phyloP scores from a whole-genome alignment of 2,329 filamentous ascomycete species.

The Pleurostoma richardsiae region DNA sequence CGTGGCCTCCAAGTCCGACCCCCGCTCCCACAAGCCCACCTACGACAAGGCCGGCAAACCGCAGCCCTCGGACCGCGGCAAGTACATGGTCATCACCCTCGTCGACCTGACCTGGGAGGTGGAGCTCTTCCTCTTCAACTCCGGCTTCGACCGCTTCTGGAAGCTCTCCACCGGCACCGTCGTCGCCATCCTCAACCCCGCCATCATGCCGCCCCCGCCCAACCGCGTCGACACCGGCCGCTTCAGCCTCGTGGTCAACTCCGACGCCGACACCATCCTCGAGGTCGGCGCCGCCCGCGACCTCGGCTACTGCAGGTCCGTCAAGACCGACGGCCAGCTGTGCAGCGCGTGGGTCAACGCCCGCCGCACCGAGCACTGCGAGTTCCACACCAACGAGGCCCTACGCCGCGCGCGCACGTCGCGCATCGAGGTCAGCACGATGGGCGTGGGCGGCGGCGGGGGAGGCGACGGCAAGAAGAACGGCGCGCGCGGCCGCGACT shows the following conservation, averaged over 20 bases:
- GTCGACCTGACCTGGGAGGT: constrained; percentile 88
- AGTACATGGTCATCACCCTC: constrained; percentile 89
- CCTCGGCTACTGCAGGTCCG: constrained; percentile 79
- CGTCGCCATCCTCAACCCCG: constrained; percentile 86
- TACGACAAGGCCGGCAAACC: constrained; percentile 36
- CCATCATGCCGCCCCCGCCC: constrained; percentile 79
- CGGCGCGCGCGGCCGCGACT: constrained; percentile 9
- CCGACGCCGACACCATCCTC: constrained; percentile 81
- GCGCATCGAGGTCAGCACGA: constrained; percentile 76
- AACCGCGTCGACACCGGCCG: constrained; percentile 71
- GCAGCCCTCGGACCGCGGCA: constrained; percentile 57
- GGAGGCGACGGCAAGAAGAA: constrained; percentile 25
- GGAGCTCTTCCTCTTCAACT: constrained; percentile 87
- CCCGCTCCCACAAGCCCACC: constrained; percentile 53
- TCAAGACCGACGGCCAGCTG: constrained; percentile 76
- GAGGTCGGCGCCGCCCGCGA: constrained; percentile 84
- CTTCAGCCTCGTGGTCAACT: constrained; percentile 82
- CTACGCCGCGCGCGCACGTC: constrained; percentile 61
- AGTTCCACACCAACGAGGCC: constrained; percentile 83
- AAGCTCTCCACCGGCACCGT: constrained; percentile 89
- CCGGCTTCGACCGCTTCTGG: constrained; percentile 89
- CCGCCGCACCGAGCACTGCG: constrained; percentile 84
- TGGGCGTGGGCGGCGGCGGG: constrained; percentile 44
- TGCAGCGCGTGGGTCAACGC: constrained; percentile 86
- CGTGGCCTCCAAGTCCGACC: constrained; percentile 82